Percentiles rank a stretch among this genome's conserved stretches.
phyloP scores from a whole-genome alignment of 179 eudicot species.

The Corrigiola litoralis region DNA sequence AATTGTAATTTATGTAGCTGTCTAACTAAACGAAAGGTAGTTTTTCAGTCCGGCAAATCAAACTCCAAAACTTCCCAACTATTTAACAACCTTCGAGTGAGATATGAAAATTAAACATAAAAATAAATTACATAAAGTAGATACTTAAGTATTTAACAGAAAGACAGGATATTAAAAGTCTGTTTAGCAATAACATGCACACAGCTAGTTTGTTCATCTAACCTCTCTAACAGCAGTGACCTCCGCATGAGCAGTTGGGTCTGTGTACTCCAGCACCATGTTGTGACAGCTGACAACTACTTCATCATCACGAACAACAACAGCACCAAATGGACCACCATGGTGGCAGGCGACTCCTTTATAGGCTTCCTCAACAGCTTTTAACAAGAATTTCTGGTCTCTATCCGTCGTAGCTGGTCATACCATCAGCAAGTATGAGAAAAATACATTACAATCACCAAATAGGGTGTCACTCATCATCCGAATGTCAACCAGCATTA shows the following conservation, averaged over 20 bases:
- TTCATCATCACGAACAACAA: conserved; percentile 72
- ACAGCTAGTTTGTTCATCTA: conserved; percentile 17
- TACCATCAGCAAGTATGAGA: background rate
- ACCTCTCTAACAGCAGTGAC: conserved; percentile 97
- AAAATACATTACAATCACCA: background rate
- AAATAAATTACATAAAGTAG: too few species aligned
- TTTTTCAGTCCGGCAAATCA: too few species aligned
- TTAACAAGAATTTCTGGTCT: conserved; percentile 62
- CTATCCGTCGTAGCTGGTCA: conserved; percentile 76
- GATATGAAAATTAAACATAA: too few species aligned
- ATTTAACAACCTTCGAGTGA: too few species aligned
- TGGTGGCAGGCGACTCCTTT: conserved; percentile 80
- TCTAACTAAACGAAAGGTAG: too few species aligned
- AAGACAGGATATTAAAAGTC: too few species aligned
- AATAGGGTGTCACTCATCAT: background rate
- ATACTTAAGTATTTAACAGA: too few species aligned
- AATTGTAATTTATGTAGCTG: too few species aligned
- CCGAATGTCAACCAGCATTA: background rate
- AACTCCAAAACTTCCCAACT: too few species aligned
- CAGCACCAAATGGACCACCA: conserved; percentile 95
- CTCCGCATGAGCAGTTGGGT: conserved; percentile 95
- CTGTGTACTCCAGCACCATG: conserved; percentile 67
- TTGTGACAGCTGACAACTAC: conserved; percentile 89
- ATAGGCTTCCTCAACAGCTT: conserved; percentile 88
- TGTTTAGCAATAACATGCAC: background rate